A percentile compares a stretch with the other conserved stretches of the same genome.
Conservation (phyloP, 257 asterid species). For the Gentiana macrophylla region DNA sequence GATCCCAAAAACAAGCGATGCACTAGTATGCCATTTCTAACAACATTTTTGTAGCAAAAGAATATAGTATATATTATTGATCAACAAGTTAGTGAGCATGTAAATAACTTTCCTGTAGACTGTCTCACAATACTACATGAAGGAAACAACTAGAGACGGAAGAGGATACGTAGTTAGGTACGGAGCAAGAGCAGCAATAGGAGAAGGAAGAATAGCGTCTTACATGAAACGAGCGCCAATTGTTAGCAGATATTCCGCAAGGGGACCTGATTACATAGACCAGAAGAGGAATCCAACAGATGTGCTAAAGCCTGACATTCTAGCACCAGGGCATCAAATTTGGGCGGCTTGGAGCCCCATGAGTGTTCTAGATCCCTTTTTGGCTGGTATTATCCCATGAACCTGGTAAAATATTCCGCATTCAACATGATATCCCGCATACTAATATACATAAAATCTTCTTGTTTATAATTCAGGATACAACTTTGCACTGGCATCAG, state of each 20-base stretch:
- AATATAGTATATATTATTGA: not conserved
- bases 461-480: constrained; percentile 33
- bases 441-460: not conserved
- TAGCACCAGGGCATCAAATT: constrained; percentile 93
- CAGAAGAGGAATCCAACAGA: constrained; percentile 50
- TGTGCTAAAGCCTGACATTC: constrained; percentile 82
- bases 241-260: constrained; percentile 81
- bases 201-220: constrained; percentile 75
- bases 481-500: constrained; percentile 63
- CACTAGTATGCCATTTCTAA: constrained; percentile 29
- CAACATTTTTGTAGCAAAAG: too few relatives aligned
- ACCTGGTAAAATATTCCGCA: not conserved
- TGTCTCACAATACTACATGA: constrained; percentile 51
- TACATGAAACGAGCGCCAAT: constrained; percentile 62
- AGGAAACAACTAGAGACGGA: constrained; percentile 40
- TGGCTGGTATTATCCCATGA: constrained; percentile 35
- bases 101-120: constrained; percentile 22
- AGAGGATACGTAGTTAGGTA: constrained; percentile 33
- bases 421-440: not conserved
- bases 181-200: constrained; percentile 64
- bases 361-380: constrained; percentile 57
- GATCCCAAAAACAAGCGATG: constrained; percentile 61
- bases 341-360: constrained; percentile 99
- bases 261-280: constrained; percentile 77
- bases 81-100: not conserved